Evolutionary conservation across 345 rosid genomes (phyloP), one percentile per base, ranked within the genome.

Genomic region (Eucalyptus regnans): DNA sequence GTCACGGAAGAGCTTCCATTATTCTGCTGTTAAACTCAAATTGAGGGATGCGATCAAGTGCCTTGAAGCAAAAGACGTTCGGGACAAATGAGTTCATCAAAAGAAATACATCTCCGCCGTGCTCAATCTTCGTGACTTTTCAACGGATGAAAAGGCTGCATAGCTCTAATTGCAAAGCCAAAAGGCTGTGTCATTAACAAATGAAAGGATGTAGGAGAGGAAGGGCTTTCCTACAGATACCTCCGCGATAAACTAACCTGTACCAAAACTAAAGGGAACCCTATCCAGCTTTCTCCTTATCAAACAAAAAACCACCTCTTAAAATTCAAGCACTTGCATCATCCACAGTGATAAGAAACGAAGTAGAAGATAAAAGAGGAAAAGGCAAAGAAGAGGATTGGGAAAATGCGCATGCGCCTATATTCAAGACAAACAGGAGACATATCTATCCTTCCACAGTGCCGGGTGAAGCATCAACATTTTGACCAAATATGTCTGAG

Each of bases 401-500:
- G 50, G 50, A 20, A 62, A 33, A n/a, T 44, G 33, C 17, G n/a
- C 66, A 51, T 44, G 56, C 41, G 79, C 41, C 23, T 54, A 50
- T 41, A 50, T 48, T 16, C 44, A 71, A 50, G 27, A 80, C 49
- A 25, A 87, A n/a, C 48, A 50, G 31, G 18, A 41, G 31, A 60
- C 86, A 44, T 11, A 9, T 49, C 90, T 86, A 94, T 87, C 91
- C 94, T 86, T 94, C 93, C 10, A 60, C 87, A 29, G 88, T 50
- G 88, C 86, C 51, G 3, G 92, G 91, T 80, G 95, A 86, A 46
- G 91, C 90, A 41, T 91, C 94, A 37, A 89, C 89, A 84, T 89
- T 91, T 91, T 95, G 99, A 87, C 96, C 96, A 89, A 98, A 98
- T 91, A 98, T 96, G 91, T 95, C 93, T 4, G 96, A 89, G 79